Percentiles rank a stretch among this genome's conserved stretches.
Conservation (phyloP, 495 filamentous ascomycete genomes). For the Aspergillus leporis region DNA sequence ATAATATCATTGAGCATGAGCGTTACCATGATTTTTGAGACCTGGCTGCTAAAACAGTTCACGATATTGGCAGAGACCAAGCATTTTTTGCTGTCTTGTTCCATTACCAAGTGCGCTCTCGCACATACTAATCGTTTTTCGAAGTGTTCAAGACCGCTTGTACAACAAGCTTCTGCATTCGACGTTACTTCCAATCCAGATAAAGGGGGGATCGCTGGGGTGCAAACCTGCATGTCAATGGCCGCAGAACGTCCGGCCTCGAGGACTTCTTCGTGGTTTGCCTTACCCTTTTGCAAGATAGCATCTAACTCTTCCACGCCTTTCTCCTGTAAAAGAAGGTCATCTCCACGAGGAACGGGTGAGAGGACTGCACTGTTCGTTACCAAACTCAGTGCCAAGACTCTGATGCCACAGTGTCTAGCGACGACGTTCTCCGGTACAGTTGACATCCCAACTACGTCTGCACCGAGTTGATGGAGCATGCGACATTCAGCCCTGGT, state of each 20-base stretch:
- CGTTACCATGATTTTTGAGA: neutral
- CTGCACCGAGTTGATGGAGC: conserved; percentile 64
- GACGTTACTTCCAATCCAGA: conserved; percentile 19
- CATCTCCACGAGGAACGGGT: conserved; percentile 62
- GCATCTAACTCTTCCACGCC: conserved; percentile 51
- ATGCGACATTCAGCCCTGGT: conserved; percentile 77
- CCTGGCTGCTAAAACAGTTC: neutral
- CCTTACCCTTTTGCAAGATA: conserved; percentile 63
- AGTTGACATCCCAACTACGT: conserved; percentile 79
- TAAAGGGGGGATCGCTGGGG: neutral
- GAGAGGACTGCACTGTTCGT: conserved; percentile 72
- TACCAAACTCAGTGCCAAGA: conserved; percentile 76
- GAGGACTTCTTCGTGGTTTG: conserved; percentile 72
- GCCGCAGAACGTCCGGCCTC: conserved; percentile 63
- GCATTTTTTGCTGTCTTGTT: neutral
- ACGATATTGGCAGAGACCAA: neutral
- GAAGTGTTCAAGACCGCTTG: conserved; percentile 28
- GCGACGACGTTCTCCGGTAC: conserved; percentile 77
- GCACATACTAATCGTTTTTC: neutral
- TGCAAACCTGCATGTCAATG: conserved; percentile 64
- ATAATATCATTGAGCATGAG: neutral
- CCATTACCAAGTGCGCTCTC: neutral
- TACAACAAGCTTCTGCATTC: conserved; percentile 40
- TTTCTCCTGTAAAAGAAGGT: conserved; percentile 40
- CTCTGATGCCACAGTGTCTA: conserved; percentile 66